Evolutionary conservation across 1,139 yeast species (phyloP).

Genomic region (Candida sp.): DNA sequence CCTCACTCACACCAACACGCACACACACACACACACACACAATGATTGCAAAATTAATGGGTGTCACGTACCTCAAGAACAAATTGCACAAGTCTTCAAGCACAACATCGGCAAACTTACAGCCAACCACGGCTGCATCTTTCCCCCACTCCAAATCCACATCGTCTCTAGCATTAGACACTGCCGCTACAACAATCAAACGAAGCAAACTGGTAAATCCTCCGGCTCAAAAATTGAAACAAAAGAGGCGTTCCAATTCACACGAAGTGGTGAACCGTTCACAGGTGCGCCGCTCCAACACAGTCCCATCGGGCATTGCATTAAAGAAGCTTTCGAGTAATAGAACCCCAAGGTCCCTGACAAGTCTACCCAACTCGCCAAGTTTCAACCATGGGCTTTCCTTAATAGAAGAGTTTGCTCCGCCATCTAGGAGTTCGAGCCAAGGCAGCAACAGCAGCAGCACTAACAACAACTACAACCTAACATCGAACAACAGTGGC

Average conservation of each 20-base stretch:
- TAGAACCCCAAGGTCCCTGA: neutral
- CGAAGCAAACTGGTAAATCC: neutral
- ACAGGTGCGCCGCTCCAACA: constrained; percentile 6
- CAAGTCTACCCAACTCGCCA: constrained; percentile 6
- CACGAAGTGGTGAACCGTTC: constrained; percentile 5
- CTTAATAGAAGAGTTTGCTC: constrained; percentile 3
- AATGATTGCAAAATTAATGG: constrained; percentile 10
- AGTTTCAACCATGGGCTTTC: neutral
- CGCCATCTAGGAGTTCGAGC: neutral
- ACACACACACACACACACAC: neutral
- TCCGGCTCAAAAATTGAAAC: neutral
- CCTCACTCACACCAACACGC: no score
- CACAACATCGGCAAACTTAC: neutral
- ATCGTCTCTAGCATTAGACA: constrained; percentile 1
- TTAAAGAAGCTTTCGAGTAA: neutral
- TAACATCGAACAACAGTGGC: neutral
- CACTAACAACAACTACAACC: neutral
- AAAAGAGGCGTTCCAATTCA: constrained; percentile 1
- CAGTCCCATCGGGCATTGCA: constrained; percentile 8
- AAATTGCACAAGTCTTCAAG: constrained; percentile 5
- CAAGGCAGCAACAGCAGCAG: neutral
- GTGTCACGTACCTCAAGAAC: constrained; percentile 8
- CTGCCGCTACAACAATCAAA: neutral
- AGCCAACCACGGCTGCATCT: neutral
- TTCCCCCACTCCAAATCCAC: neutral